Evolutionary conservation across 768 basidiomycete genomes (phyloP).

Genomic region (Tulasnella sp.): DNA sequence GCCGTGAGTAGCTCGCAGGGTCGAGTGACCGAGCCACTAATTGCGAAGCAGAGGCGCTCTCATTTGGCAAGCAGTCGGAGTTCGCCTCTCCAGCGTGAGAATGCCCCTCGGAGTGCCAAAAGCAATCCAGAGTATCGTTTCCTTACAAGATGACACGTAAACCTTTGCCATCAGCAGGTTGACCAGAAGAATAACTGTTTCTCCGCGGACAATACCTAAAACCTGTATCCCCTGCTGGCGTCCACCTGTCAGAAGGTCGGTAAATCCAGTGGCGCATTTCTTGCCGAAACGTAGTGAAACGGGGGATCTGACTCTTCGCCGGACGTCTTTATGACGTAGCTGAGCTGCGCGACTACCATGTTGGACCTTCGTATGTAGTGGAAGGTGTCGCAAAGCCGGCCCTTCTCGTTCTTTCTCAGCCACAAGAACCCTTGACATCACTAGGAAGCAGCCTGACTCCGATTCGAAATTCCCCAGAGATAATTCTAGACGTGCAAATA

Average conservation of each 20-base stretch:
- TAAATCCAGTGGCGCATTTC: not conserved
- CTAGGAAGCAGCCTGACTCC: not conserved
- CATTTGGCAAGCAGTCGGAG: not conserved
- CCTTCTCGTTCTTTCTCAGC: not conserved
- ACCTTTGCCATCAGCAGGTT: not conserved
- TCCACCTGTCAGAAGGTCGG: not conserved
- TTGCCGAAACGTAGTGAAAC: not conserved
- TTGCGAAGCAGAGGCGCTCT: not conserved
- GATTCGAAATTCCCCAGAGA: not conserved
- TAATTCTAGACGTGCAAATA: not conserved
- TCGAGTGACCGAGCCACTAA: constrained; percentile 3
- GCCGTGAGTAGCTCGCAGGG: constrained; percentile 11
- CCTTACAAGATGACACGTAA: not conserved
- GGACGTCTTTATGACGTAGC: not conserved
- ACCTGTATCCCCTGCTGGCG: not conserved
- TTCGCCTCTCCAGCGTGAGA: constrained; percentile 5
- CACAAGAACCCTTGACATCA: not conserved
- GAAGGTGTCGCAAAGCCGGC: not conserved
- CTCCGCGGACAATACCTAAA: not conserved
- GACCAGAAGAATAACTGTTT: not conserved
- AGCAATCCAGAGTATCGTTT: not conserved
- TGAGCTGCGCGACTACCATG: not conserved
- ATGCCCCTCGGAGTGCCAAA: not conserved
- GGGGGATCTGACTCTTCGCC: not conserved
- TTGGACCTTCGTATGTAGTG: not conserved